Percentiles rank a stretch among this genome's conserved stretches.
Evolutionary conservation across 805 yeast species (phyloP).

Genomic region (Ogataea dorogensis): DNA sequence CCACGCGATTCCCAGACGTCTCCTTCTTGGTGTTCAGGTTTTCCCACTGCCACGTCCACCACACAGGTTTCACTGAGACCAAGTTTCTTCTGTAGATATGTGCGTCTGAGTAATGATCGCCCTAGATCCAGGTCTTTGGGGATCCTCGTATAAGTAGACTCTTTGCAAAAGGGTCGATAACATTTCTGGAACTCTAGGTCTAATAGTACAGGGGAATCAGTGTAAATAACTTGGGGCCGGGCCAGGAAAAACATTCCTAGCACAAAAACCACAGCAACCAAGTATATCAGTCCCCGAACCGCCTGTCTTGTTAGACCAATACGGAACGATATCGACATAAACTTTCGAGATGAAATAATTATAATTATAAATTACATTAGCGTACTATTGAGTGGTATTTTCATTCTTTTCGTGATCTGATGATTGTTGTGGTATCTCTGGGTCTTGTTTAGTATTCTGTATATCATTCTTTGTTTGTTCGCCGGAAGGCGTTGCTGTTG

Average conservation of each 20-base stretch:
- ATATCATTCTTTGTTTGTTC: too few species aligned
- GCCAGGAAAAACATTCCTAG: slow-evolving; percentile 1
- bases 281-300: slow-evolving; percentile 4
- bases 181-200: slow-evolving; percentile 20
- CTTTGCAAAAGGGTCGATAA: slow-evolving; percentile 10
- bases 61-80: slow-evolving; percentile 17
- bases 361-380: background rate
- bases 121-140: slow-evolving; percentile 25
- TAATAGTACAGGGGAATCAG: slow-evolving; percentile 10
- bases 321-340: slow-evolving; percentile 5
- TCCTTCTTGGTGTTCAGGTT: slow-evolving; percentile 2
- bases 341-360: slow-evolving; percentile 2
- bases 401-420: background rate
- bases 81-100: slow-evolving; percentile 18
- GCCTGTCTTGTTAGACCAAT: slow-evolving; percentile 18
- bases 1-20: slow-evolving; percentile 4
- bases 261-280: slow-evolving; percentile 1
- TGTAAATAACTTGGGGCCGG: slow-evolving; percentile 1
- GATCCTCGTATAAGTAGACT: slow-evolving; percentile 8
- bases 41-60: slow-evolving; percentile 14
- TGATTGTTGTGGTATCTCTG: too few species aligned
- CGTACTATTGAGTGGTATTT: background rate
- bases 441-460: too few species aligned
- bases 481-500: slow-evolving; percentile 1
- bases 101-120: slow-evolving; percentile 10